Conservation (phyloP, 306 rosid genomes). For the Begonia masoniana region DNA sequence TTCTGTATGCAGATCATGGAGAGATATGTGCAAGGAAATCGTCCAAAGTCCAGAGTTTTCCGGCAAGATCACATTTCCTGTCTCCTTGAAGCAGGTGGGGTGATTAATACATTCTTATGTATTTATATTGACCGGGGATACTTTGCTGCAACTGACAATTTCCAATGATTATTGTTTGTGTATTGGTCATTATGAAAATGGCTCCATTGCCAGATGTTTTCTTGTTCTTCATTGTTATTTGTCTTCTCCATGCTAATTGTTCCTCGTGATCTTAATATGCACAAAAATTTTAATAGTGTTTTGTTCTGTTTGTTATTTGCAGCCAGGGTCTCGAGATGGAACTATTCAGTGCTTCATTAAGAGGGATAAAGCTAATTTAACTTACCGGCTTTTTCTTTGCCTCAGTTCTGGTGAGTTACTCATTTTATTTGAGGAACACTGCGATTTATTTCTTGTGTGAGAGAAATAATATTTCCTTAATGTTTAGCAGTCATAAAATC, state of each 20-base stretch:
- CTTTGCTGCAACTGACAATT: too few relatives aligned
- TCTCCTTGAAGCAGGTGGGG: slow-evolving; percentile 74
- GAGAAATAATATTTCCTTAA: neutral
- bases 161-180: too few relatives aligned
- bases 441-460: neutral
- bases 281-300: neutral
- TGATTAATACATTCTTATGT: neutral
- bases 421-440: slow-evolving; percentile 5
- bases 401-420: slow-evolving; percentile 57
- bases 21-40: slow-evolving; percentile 76
- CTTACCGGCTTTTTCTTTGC: slow-evolving; percentile 68
- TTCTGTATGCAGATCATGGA: slow-evolving; percentile 83
- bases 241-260: too few relatives aligned
- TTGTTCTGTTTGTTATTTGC: slow-evolving; percentile 13
- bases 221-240: too few relatives aligned
- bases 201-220: too few relatives aligned
- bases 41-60: slow-evolving; percentile 65
- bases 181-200: too few relatives aligned
- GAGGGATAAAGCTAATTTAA: slow-evolving; percentile 72
- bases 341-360: slow-evolving; percentile 72
- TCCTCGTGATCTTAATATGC: too few relatives aligned
- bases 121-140: too few relatives aligned
- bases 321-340: slow-evolving; percentile 81
- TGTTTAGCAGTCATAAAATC: too few relatives aligned
- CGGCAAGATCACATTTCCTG: slow-evolving; percentile 80